Percentiles rank a stretch among this genome's conserved stretches.
Evolutionary conservation across 2,329 filamentous ascomycete species (phyloP).

Genomic region (Tolypocladium inflatum): DNA sequence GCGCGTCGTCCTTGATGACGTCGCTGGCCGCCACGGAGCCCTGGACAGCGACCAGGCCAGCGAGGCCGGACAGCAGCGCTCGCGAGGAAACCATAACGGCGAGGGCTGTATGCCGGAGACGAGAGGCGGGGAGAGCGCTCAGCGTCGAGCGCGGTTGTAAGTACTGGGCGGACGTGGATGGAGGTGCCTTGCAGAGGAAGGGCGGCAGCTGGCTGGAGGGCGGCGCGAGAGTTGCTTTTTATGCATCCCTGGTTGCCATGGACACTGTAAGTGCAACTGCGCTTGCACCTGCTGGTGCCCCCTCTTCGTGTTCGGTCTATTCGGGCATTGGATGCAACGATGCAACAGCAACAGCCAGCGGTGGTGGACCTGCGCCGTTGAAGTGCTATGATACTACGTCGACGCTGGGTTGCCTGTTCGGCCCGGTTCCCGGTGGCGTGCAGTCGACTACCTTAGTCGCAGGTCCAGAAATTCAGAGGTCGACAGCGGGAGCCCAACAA

Average conservation of each 20-base stretch:
- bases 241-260: background rate
- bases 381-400: background rate
- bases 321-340: background rate
- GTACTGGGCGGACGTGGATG: background rate
- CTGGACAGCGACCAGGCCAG: conserved; percentile 1
- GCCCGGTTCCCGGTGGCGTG: background rate
- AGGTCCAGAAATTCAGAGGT: no score
- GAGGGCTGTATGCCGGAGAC: background rate
- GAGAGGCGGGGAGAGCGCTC: background rate
- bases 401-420: background rate
- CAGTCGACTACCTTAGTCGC: no score
- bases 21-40: conserved; percentile 1
- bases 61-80: conserved; percentile 1
- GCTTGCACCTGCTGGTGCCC: background rate
- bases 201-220: background rate
- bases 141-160: background rate
- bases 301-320: background rate
- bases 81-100: background rate
- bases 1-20: conserved; percentile 27
- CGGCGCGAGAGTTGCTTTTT: background rate
- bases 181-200: background rate
- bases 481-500: background rate
- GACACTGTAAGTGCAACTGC: background rate
- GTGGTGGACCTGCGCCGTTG: background rate
- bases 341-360: background rate